Conservation (phyloP, 2,329 filamentous ascomycete genomes). For the Fusarium sp. region DNA sequence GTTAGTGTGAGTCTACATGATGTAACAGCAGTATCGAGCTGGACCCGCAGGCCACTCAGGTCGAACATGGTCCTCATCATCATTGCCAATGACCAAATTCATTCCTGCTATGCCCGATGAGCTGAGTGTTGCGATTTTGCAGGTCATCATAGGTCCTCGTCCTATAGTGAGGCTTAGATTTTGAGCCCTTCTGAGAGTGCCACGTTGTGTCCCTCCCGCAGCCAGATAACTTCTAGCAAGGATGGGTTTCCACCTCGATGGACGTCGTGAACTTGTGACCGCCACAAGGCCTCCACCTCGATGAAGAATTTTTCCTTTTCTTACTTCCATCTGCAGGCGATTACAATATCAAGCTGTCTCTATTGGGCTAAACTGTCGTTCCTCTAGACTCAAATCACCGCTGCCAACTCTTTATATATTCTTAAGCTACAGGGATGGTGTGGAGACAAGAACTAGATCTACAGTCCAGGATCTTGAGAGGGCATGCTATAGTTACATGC, state of each 20-base stretch:
- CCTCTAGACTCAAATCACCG: constrained; percentile 24
- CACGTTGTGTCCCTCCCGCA: constrained; percentile 40
- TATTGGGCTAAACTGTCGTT: constrained; percentile 7
- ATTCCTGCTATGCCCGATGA: constrained; percentile 11
- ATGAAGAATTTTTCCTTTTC: constrained; percentile 35
- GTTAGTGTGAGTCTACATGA: constrained; percentile 31
- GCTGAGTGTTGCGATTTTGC: constrained; percentile 23
- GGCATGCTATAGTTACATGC: background rate
- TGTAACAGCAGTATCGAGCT: constrained; percentile 32
- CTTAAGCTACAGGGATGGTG: constrained; percentile 30
- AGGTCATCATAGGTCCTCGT: constrained; percentile 17
- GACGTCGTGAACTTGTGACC: constrained; percentile 33
- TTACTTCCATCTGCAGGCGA: constrained; percentile 25
- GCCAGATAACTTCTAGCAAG: constrained; percentile 28
- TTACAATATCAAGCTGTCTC: constrained; percentile 23
- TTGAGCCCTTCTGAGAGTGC: constrained; percentile 37
- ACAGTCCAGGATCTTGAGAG: constrained; percentile 42
- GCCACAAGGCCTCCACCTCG: constrained; percentile 43
- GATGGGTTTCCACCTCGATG: constrained; percentile 42
- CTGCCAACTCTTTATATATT: constrained; percentile 21
- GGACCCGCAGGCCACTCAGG: constrained; percentile 23
- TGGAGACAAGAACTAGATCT: constrained; percentile 42
- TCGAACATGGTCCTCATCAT: constrained; percentile 21
- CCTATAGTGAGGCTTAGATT: constrained; percentile 33
- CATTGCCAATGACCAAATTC: background rate